Conservation (phyloP, 1,139 yeast species). For the Petasospora rhodanensis region DNA sequence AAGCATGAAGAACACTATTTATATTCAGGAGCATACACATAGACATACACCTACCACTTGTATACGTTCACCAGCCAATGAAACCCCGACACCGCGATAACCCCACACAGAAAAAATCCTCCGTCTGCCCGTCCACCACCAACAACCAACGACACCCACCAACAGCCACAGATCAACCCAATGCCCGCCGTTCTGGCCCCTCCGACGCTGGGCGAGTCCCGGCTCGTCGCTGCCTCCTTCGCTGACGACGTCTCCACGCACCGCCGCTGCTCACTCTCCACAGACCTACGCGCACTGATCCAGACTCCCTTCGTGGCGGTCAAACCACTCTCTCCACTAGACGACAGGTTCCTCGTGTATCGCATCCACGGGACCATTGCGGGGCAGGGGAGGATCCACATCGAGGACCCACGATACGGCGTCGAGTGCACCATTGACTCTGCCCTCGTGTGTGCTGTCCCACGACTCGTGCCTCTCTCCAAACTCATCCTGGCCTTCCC, state of each 20-base stretch:
- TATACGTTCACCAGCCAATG: too few species aligned
- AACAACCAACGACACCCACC: too few species aligned
- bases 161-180: too few species aligned
- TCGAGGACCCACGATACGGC: constrained; percentile 18
- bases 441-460: constrained; percentile 13
- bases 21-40: too few species aligned
- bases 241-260: constrained; percentile 7
- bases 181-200: too few species aligned
- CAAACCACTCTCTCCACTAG: constrained; percentile 17
- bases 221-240: constrained; percentile 8
- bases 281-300: constrained; percentile 6
- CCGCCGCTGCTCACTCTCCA: constrained; percentile 7
- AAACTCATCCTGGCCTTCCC: constrained; percentile 20
- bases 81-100: too few species aligned
- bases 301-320: constrained; percentile 11
- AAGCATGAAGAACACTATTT: too few species aligned
- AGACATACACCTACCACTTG: too few species aligned
- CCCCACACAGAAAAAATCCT: too few species aligned
- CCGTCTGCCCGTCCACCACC: too few species aligned
- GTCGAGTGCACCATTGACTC: constrained; percentile 19
- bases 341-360: constrained; percentile 15
- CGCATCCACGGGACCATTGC: constrained; percentile 1
- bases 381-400: constrained; percentile 9
- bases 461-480: constrained; percentile 12
- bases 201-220: constrained; percentile 1